Base-by-base conservation (phyloP, 2,329 filamentous ascomycete species). In the Diaporthe velutina region DNA sequence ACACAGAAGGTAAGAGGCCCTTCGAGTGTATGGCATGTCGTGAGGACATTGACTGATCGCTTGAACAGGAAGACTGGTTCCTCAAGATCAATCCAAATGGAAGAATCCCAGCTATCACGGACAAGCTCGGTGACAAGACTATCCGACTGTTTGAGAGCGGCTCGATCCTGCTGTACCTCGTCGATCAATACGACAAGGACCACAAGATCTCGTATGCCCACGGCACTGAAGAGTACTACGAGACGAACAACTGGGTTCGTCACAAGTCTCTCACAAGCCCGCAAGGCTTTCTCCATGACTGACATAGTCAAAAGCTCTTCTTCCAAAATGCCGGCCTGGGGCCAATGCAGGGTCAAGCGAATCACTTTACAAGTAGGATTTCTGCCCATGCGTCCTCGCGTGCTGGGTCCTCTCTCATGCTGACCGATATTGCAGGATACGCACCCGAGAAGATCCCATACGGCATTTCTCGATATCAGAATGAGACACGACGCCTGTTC, bases 401-500 rank as follows among this genome's bases (percentile, higher is more conserved):
- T n/a, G 42, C 25, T 22, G 33, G 22, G 17, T 54, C n/a, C 35
- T 48, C 13, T 42, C 42, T 2, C 48, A 50, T 48, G 35, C 25
- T 71, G 42, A 67, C 22, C 50, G 30, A 77, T 25, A 25, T 71
- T 15, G 35, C 74, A 90, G 88, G 87, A 73, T 97, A 98, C 80
- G 95, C 95, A 1, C 94, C 94, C 0, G 93, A 96, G 82, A 91
- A 90, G 82, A 96, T 98, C 79, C 87, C 92, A 80, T 98, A 98
- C 82, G 95, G 93, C 76, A 91, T 97, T 73, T 91, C 94, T 80
- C 90, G 95, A 64, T 98, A 98, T 85, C 86, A 88, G 80, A 97
- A 95, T 81, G 95, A 98, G 85, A 95, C 93, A 0, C 89, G 93
- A n/a, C 92, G 95, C 19, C 87, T 98, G 2, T 98, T 97, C 85